Base-by-base conservation (phyloP, 1,284 basidiomycete species). In the Leucocoprinus gongylophorus region DNA sequence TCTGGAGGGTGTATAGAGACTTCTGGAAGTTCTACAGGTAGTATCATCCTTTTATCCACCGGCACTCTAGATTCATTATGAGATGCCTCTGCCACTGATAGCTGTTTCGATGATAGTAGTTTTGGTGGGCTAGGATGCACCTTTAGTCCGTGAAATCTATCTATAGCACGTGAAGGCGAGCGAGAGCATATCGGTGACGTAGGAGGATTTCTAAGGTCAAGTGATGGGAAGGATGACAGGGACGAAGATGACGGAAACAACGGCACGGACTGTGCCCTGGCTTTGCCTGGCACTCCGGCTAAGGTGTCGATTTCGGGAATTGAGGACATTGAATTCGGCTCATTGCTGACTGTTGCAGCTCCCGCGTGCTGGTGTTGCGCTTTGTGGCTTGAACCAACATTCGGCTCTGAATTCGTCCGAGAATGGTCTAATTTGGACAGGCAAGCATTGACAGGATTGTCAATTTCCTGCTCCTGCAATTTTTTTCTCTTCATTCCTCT, bases 201-300 rank as follows among this genome's bases (percentile, higher is more conserved):
- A 20, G 72, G 72, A 12, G 67, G 68, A 48, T 74, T 71, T 45
- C 64, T 65, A 50, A 76, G 64, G 58, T 76, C 73, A 32, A 75
- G 66, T 20, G 63, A 64, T 15, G 67, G 64, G 18, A 69, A 51
- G 20, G 63, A 65, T n/a, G 67, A 64, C 18, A 69, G 53, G 10
- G 64, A 57, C 7, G 56, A 54, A 10, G 59, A 59, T 15, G 67
- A 58, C 21, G 67, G 60, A 50, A 75, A 73, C 20, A 73, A 47
- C 7, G 74, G 74, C 8, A 75, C 73, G 20, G 74, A 76, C 42
- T 66, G 69, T 5, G 75, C 72, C 54, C 75, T 66, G 32, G 57
- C 61, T 53, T 66, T 66, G 46, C 51, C 55, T 17, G 59, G 55
- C 23, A 58, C 42, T 20, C 42, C 38, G 38, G 54, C 18, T 21